A percentile compares a stretch with the other conserved stretches of the same genome.
These are phyloP conservation scores for Ilex asprella DNA, from an alignment of 257 asterid species.

Conservation along the genomic window DNA sequence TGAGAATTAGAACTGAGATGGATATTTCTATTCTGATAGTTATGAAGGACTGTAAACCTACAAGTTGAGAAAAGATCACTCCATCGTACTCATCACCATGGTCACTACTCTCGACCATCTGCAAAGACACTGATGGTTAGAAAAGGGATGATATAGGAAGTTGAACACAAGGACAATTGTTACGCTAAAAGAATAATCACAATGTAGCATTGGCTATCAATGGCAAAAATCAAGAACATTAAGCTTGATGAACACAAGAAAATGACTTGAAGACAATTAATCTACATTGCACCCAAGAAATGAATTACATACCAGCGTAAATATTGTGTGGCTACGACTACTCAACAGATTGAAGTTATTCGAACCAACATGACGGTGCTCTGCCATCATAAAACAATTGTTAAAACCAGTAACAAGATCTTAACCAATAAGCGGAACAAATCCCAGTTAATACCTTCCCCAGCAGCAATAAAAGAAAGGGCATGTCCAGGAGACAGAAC, in stretches of 20 bases:
- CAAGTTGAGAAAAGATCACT: constrained; percentile 94
- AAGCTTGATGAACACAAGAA: too few relatives aligned
- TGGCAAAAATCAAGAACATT: too few relatives aligned
- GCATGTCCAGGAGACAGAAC: constrained; percentile 99
- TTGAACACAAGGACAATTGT: too few relatives aligned
- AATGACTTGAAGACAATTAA: background rate
- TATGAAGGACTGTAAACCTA: constrained; percentile 27
- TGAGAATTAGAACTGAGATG: constrained; percentile 6
- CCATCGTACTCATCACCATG: constrained; percentile 97
- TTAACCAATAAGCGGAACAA: background rate
- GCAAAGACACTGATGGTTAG: constrained; percentile 17
- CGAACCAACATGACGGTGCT: constrained; percentile 99
- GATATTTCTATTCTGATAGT: constrained; percentile 8
- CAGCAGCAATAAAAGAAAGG: constrained; percentile 97
- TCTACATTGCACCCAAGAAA: too few relatives aligned
- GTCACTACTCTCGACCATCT: constrained; percentile 98
- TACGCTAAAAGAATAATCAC: too few relatives aligned
- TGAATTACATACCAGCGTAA: constrained; percentile 64
- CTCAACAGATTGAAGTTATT: constrained; percentile 95
- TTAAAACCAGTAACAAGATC: background rate
- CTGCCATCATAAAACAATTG: constrained; percentile 47
- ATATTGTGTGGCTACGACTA: constrained; percentile 99
- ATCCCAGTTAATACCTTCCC: constrained; percentile 59
- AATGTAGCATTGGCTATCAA: too few relatives aligned
- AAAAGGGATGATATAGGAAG: too few relatives aligned